Base-by-base conservation (phyloP, 108 stramenopile genomes). In the Aurantiochytrium sp. region DNA sequence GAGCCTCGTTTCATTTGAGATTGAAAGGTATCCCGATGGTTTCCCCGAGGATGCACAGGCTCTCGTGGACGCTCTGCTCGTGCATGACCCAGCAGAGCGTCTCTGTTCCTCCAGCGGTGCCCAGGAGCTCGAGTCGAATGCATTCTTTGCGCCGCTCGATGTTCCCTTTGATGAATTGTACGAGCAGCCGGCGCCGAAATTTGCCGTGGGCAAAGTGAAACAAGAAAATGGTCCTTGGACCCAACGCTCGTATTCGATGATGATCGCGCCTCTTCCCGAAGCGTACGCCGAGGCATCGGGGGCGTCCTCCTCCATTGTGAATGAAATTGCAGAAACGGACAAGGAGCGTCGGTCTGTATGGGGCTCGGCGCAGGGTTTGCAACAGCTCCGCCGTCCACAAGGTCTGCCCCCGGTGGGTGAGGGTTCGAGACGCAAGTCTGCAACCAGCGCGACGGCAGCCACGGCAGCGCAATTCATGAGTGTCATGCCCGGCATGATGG, bases 1-100 rank as follows among this genome's bases (percentile, higher is more conserved):
- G 45, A 92, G 91, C 44, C 96, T 98, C 71, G 96, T 98, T 5
- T 92, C 95, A 19, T 98, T 98, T 90, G 92, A 91, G 18, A 73
- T 88, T 10, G 91, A 44, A 18, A 25, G 29, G 19, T 88, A 58
- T n/a, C 88, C 88, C 6, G 88, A 59, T 16, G 88, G 55, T 21
- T 88, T 88, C 42, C 88, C 88, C 42, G 59, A 5, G 18, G 47
- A 23, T 6, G 88, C 88, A 59, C 58, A 60, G 49, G 55, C 16
- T 18, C 60, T 88, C 1, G 88, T 88, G 21, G 29, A 21, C 18
- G 58, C 28, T 5, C 58, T 88, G 23, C 88, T 88, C n/a, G 29
- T 21, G 10, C 58, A 19, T 19, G 88, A 88, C 42, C 88, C 88
- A 5, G n/a, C 14, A 21, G 3, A 88, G 4, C 88, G 88, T 10